Percentiles rank a stretch among this genome's conserved stretches.
Conservation (phyloP, 371 early-diverging fungal species). For the Lichtheimia corymbifera region DNA sequence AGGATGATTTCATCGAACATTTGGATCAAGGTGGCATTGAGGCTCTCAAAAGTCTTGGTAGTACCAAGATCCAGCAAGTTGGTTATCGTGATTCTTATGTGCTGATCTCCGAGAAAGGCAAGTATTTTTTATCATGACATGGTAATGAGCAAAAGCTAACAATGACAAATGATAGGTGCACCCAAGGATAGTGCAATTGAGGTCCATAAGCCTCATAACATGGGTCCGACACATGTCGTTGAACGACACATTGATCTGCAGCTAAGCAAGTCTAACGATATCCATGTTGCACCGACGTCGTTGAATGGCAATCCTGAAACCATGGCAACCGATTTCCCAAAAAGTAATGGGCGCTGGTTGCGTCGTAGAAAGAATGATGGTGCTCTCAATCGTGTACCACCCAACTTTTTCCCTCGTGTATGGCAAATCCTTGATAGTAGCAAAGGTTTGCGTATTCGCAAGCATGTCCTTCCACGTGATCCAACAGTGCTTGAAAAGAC, state of each 20-base stretch:
- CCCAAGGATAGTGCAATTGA: not conserved
- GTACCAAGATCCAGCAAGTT: slow-evolving; percentile 53
- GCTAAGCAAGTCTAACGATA: not conserved
- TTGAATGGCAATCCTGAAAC: not conserved
- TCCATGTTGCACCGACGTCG: not conserved
- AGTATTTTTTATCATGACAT: not conserved
- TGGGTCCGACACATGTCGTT: slow-evolving; percentile 1
- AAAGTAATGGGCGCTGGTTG: slow-evolving; percentile 75
- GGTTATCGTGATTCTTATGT: slow-evolving; percentile 83
- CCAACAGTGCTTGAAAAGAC: slow-evolving; percentile 88
- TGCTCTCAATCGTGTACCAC: slow-evolving; percentile 80
- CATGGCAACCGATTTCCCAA: slow-evolving; percentile 55
- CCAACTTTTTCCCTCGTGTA: slow-evolving; percentile 77
- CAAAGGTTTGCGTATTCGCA: slow-evolving; percentile 58
- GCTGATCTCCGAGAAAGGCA: slow-evolving; percentile 61
- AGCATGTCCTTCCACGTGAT: slow-evolving; percentile 67
- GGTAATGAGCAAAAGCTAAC: not conserved
- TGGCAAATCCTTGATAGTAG: slow-evolving; percentile 70
- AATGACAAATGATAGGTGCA: too few relatives aligned
- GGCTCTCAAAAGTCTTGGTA: slow-evolving; percentile 67
- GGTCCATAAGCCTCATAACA: slow-evolving; percentile 7
- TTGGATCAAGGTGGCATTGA: slow-evolving; percentile 58
- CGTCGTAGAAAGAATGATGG: slow-evolving; percentile 84
- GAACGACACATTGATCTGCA: not conserved
- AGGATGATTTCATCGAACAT: slow-evolving; percentile 76